These are phyloP conservation scores for Phragmites australis DNA, from an alignment of 176 grass and related monocot genomes.

Conservation along the genomic window DNA sequence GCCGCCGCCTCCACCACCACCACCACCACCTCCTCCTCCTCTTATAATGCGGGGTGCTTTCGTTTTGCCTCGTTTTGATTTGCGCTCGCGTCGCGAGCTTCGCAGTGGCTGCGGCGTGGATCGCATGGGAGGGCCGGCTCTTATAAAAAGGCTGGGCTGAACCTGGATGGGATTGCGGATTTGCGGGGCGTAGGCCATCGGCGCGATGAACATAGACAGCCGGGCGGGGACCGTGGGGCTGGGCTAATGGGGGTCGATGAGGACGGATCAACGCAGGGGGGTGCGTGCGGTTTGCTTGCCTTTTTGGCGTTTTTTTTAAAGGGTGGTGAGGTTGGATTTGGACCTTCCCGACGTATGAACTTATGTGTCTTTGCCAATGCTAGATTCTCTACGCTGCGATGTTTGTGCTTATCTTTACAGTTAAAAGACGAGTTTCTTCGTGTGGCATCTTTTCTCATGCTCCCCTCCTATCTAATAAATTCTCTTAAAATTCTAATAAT, in stretches of 20 bases:
- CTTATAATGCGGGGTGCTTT: constrained; percentile 33
- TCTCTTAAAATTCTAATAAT: too few relatives aligned
- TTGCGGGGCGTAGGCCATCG: constrained; percentile 19
- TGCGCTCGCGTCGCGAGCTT: too few relatives aligned
- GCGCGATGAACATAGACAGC: constrained; percentile 30
- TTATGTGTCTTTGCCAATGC: neutral
- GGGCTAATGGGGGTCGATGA: constrained; percentile 40
- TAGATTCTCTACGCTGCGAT: neutral
- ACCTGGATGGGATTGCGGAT: constrained; percentile 60
- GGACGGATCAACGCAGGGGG: constrained; percentile 21
- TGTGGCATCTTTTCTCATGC: too few relatives aligned
- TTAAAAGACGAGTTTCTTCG: too few relatives aligned
- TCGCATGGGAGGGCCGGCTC: neutral
- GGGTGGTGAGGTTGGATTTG: constrained; percentile 37
- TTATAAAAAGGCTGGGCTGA: neutral
- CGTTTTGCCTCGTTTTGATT: too few relatives aligned
- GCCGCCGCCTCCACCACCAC: neutral
- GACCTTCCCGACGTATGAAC: constrained; percentile 26
- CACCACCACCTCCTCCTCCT: neutral
- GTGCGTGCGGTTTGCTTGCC: neutral
- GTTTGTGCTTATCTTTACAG: too few relatives aligned
- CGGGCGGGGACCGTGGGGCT: constrained; percentile 1
- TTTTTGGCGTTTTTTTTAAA: neutral
- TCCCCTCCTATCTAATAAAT: too few relatives aligned
- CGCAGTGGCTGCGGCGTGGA: constrained; percentile 21